phyloP scores from a whole-genome alignment of 305 asterid species.

The Solanum chacoense region DNA sequence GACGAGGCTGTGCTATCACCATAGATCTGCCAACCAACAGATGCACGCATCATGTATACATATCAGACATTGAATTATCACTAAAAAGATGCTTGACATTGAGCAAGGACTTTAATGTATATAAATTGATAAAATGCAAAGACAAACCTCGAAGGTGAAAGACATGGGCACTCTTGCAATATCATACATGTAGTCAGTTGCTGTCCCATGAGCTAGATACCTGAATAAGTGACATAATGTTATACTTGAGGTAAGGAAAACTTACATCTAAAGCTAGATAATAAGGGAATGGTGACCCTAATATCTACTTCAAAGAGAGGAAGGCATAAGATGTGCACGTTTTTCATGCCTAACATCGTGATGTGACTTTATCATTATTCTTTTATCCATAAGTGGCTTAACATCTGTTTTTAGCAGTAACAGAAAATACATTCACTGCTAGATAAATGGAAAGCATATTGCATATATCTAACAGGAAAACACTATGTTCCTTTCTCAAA shows the following conservation, averaged over 20 bases:
- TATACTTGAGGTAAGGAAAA: not conserved
- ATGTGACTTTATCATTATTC: not conserved
- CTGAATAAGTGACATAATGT: conserved; percentile 14
- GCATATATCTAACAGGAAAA: not conserved
- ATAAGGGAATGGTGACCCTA: not conserved
- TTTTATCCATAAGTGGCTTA: not conserved
- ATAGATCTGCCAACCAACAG: conserved; percentile 50
- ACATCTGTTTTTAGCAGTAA: not conserved
- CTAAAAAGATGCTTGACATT: not conserved
- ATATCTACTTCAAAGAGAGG: not conserved
- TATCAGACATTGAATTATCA: not conserved
- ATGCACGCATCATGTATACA: not conserved
- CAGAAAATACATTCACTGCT: not conserved
- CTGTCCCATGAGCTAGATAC: conserved; percentile 96
- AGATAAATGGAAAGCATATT: not conserved
- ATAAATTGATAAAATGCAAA: not conserved
- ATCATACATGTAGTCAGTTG: conserved; percentile 93
- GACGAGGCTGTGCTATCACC: conserved; percentile 80
- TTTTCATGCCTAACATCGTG: not conserved
- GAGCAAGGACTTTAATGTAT: not conserved
- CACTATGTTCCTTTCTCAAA: not conserved
- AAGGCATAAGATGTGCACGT: not conserved
- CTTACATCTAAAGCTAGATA: not conserved
- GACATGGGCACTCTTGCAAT: conserved; percentile 93
- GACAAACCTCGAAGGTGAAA: conserved; percentile 84